Percentiles rank a stretch among this genome's conserved stretches.
These are phyloP conservation scores for Daldinia sp. DNA, from an alignment of 2,329 filamentous ascomycete species.

Conservation along the genomic window DNA sequence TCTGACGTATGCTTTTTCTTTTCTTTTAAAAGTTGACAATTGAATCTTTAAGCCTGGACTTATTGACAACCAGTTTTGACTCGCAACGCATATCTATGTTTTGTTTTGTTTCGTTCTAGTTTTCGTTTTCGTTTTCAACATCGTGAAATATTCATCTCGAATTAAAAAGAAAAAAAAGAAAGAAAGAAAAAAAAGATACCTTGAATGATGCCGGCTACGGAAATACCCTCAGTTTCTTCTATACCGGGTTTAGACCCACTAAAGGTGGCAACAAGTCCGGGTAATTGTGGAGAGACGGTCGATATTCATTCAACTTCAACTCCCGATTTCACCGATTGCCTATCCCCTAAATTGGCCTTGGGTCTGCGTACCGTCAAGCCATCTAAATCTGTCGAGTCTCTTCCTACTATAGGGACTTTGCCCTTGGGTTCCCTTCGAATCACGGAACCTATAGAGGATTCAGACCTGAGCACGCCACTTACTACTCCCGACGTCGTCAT, in stretches of 20 bases:
- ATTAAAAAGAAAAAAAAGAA: not conserved
- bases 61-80: not conserved
- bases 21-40: no score
- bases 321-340: slow-evolving; percentile 13
- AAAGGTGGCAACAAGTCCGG: slow-evolving; percentile 29
- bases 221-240: slow-evolving; percentile 4
- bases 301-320: slow-evolving; percentile 29
- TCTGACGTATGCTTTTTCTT: no score
- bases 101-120: not conserved
- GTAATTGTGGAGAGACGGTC: slow-evolving; percentile 42
- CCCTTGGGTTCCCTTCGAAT: slow-evolving; percentile 37
- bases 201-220: slow-evolving; percentile 4
- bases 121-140: not conserved
- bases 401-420: slow-evolving; percentile 46
- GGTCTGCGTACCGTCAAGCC: slow-evolving; percentile 40
- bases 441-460: slow-evolving; percentile 25
- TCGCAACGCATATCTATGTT: not conserved
- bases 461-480: slow-evolving; percentile 27
- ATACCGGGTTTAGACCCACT: slow-evolving; percentile 24
- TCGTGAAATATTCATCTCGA: not conserved
- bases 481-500: slow-evolving; percentile 28
- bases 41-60: no score
- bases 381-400: slow-evolving; percentile 45
- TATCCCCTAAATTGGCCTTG: slow-evolving; percentile 9
- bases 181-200: no score